Conservation (phyloP, 495 filamentous ascomycete genomes). For the Aspergillus saccharolyticus region DNA sequence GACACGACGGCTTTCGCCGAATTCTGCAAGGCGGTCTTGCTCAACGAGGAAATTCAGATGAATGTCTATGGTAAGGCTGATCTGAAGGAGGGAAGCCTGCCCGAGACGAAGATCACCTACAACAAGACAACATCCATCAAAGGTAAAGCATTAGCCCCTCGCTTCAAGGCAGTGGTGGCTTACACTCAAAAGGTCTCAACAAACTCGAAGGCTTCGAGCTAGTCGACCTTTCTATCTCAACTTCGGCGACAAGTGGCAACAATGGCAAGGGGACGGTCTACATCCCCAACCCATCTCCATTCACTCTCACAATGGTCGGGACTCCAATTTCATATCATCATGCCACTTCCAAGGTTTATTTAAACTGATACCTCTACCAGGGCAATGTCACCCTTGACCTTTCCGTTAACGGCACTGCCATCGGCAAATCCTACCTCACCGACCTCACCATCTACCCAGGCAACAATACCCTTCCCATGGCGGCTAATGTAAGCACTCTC, state of each 20-base stretch:
- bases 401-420: slow-evolving; percentile 41
- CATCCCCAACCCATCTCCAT: slow-evolving; percentile 67
- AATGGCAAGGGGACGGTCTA: slow-evolving; percentile 60
- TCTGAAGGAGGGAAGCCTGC: slow-evolving; percentile 48
- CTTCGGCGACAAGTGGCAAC: slow-evolving; percentile 34
- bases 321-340: no score
- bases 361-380: slow-evolving; percentile 31
- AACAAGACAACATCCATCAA: slow-evolving; percentile 54
- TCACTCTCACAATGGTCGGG: slow-evolving; percentile 58
- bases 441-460: slow-evolving; percentile 58
- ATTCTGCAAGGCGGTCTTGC: slow-evolving; percentile 50
- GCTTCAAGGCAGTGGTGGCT: not conserved
- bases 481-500: slow-evolving; percentile 47
- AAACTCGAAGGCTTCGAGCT: slow-evolving; percentile 56
- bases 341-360: no score
- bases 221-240: slow-evolving; percentile 38
- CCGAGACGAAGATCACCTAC: slow-evolving; percentile 46
- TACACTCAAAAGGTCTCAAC: slow-evolving; percentile 47
- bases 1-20: slow-evolving; percentile 53
- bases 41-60: slow-evolving; percentile 51
- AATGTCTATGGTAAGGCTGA: slow-evolving; percentile 55
- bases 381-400: slow-evolving; percentile 63
- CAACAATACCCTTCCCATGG: slow-evolving; percentile 52
- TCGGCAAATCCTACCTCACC: slow-evolving; percentile 54
- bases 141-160: slow-evolving; percentile 35